Percentiles rank a stretch among this genome's conserved stretches.
phyloP scores from a whole-genome alignment of 192 early-diverging fungal genomes.

The Radiomyces spectabilis region DNA sequence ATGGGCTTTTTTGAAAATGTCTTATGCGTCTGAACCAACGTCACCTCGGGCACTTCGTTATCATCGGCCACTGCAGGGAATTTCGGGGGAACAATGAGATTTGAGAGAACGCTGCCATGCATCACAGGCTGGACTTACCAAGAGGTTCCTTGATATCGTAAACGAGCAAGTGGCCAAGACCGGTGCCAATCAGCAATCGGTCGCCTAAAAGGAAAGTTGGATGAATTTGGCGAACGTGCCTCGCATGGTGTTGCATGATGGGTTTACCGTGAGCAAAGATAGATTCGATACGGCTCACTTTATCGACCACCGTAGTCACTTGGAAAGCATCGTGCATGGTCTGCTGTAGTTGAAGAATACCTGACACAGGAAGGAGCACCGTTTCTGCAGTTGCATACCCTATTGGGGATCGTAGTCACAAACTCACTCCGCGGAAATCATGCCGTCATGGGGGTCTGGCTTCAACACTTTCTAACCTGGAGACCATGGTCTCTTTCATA shows the following conservation, averaged over 20 bases:
- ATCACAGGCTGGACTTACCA: too few relatives aligned
- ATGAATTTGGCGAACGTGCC: background rate
- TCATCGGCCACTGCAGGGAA: constrained; percentile 27
- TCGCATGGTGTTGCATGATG: background rate
- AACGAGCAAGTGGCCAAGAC: constrained; percentile 55
- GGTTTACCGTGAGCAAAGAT: constrained; percentile 54
- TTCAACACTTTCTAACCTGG: too few relatives aligned
- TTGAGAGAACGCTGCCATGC: too few relatives aligned
- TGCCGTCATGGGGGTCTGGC: too few relatives aligned
- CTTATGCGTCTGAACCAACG: constrained; percentile 57
- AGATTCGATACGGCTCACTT: constrained; percentile 66
- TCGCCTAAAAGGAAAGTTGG: constrained; percentile 40
- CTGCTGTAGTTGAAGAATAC: too few relatives aligned
- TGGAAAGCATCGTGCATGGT: constrained; percentile 75
- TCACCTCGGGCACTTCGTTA: constrained; percentile 46
- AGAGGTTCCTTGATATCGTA: constrained; percentile 57
- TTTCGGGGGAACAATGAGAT: background rate
- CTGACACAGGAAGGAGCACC: too few relatives aligned
- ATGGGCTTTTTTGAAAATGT: constrained; percentile 62
- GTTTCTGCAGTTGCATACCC: too few relatives aligned
- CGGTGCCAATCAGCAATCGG: constrained; percentile 66
- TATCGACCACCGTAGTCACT: constrained; percentile 64
- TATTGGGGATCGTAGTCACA: too few relatives aligned
- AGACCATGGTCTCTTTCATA: too few relatives aligned
- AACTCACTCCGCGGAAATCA: too few relatives aligned